phyloP scores from a whole-genome alignment of 768 basidiomycete genomes.

The Calocybe indica region DNA sequence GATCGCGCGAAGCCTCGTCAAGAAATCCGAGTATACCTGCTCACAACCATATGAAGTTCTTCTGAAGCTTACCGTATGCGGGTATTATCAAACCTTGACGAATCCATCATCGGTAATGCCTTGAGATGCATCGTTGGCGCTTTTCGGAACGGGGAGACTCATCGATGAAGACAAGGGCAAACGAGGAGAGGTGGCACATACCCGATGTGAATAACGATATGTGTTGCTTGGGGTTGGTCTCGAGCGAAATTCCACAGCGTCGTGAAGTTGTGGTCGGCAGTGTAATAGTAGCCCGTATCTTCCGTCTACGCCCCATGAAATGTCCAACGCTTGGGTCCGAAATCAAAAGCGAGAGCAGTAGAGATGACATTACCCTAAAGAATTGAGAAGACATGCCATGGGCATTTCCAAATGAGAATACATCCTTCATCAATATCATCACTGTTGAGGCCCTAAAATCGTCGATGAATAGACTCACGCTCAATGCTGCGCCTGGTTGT shows the following conservation, averaged over 20 bases:
- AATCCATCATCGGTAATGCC: constrained; percentile 38
- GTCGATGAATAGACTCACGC: neutral
- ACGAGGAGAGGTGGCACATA: constrained; percentile 7
- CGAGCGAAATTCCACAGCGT: constrained; percentile 51
- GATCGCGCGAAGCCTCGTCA: constrained; percentile 35
- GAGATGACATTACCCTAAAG: constrained; percentile 30
- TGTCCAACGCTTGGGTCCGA: too few species aligned
- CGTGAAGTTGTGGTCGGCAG: constrained; percentile 52
- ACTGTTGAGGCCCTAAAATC: neutral
- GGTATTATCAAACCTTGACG: constrained; percentile 25
- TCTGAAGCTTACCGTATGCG: neutral
- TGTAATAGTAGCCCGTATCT: constrained; percentile 49
- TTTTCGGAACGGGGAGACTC: constrained; percentile 9
- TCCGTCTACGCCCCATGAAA: constrained; percentile 33
- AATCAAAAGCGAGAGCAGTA: neutral
- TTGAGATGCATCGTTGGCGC: constrained; percentile 53
- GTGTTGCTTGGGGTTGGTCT: constrained; percentile 41
- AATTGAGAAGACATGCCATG: constrained; percentile 47
- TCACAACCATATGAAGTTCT: too few species aligned
- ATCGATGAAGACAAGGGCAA: constrained; percentile 2
- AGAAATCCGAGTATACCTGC: constrained; percentile 43
- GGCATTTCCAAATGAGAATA: constrained; percentile 45
- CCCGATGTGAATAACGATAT: constrained; percentile 55
- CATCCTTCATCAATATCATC: constrained; percentile 30
- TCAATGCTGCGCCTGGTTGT: constrained; percentile 45